A percentile compares a stretch with the other conserved stretches of the same genome.
phyloP scores from a whole-genome alignment of 306 rosid genomes.

The Sphenostylis stenocarpa region DNA sequence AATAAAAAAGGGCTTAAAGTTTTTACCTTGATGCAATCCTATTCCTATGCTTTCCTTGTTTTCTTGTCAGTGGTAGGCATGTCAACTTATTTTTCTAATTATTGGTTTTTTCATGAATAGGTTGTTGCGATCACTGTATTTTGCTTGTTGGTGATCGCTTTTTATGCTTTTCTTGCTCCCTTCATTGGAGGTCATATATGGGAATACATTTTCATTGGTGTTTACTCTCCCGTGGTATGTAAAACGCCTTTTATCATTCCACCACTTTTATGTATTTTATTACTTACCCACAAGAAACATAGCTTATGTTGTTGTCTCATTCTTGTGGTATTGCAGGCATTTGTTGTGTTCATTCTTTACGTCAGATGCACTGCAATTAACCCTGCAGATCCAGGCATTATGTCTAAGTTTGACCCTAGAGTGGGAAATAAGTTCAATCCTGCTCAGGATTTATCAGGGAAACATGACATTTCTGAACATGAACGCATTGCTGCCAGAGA shows the following conservation, averaged over 20 bases:
- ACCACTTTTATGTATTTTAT: neutral
- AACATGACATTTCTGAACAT: constrained; percentile 58
- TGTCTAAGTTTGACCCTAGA: constrained; percentile 70
- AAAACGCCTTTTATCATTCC: constrained; percentile 17
- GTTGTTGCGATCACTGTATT: constrained; percentile 91
- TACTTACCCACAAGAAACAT: constrained; percentile 7
- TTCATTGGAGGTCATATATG: constrained; percentile 81
- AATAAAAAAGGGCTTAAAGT: too few relatives aligned
- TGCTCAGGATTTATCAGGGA: constrained; percentile 53
- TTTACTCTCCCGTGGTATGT: constrained; percentile 87
- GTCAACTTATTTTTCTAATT: constrained; percentile 31
- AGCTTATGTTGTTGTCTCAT: constrained; percentile 29
- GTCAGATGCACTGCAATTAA: constrained; percentile 94
- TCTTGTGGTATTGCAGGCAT: constrained; percentile 72
- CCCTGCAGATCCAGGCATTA: constrained; percentile 98
- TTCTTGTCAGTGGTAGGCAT: constrained; percentile 28
- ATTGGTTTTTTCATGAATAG: constrained; percentile 51
- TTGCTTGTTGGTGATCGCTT: constrained; percentile 85
- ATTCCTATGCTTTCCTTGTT: too few relatives aligned
- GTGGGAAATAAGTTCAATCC: constrained; percentile 39
- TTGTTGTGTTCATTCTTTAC: constrained; percentile 86
- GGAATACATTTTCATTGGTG: constrained; percentile 71
- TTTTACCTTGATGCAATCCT: too few relatives aligned
- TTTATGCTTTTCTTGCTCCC: constrained; percentile 92
- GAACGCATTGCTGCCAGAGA: constrained; percentile 52